Evolutionary conservation across 106 monocot species (phyloP).

Genomic region (Amphibolis antarctica): DNA sequence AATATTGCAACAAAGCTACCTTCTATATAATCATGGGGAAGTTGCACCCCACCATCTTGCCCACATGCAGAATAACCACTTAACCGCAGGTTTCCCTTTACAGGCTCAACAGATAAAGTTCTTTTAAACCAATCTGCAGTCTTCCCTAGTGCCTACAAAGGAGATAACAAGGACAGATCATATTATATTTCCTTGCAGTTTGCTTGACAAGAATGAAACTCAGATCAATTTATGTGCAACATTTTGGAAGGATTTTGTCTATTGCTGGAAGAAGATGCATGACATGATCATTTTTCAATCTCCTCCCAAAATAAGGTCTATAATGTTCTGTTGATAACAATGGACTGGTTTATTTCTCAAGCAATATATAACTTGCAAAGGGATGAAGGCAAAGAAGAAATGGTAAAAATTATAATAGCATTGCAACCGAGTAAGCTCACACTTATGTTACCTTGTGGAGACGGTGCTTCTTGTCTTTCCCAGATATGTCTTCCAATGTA

Average conservation of each 20-base stretch:
- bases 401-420: too few species aligned
- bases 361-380: too few species aligned
- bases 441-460: constrained; percentile 61
- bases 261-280: too few species aligned
- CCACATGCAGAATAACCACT: constrained; percentile 99
- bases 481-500: constrained; percentile 81
- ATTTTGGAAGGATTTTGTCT: too few species aligned
- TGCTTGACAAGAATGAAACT: too few species aligned
- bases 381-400: too few species aligned
- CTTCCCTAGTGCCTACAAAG: constrained; percentile 63
- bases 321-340: too few species aligned
- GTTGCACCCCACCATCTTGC: constrained; percentile 97
- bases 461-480: constrained; percentile 77
- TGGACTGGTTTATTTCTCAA: too few species aligned
- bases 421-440: background rate
- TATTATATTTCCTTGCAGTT: too few species aligned
- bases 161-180: background rate
- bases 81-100: constrained; percentile 84
- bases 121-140: constrained; percentile 90
- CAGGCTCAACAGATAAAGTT: constrained; percentile 84
- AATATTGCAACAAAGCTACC: constrained; percentile 22
- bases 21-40: constrained; percentile 93
- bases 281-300: too few species aligned
- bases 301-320: too few species aligned
- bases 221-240: too few species aligned